A percentile compares a stretch with the other conserved stretches of the same genome.
Evolutionary conservation across 768 basidiomycete species (phyloP).

Genomic region (Kwoniella sp.): DNA sequence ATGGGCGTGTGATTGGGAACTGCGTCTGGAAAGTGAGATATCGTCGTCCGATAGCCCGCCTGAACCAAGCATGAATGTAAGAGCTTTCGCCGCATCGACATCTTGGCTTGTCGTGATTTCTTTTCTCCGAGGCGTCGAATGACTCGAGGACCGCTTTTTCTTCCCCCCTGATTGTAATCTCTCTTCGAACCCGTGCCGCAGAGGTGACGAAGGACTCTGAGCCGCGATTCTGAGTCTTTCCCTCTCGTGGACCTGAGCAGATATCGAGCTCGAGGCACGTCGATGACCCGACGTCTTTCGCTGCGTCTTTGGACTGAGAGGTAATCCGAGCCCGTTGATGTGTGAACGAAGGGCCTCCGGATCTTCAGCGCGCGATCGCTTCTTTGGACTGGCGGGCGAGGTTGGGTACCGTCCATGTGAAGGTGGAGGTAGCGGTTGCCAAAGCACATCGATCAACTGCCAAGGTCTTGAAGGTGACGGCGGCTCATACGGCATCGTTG

Average conservation of each 20-base stretch:
- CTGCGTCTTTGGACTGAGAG: slow-evolving; percentile 5
- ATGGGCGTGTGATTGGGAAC: not conserved
- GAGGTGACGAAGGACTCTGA: slow-evolving; percentile 20
- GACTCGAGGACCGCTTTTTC: slow-evolving; percentile 44
- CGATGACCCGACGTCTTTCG: slow-evolving; percentile 14
- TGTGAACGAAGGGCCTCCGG: slow-evolving; percentile 12
- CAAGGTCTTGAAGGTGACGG: slow-evolving; percentile 49
- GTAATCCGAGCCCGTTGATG: slow-evolving; percentile 15
- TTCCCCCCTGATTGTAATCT: slow-evolving; percentile 12
- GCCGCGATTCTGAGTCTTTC: not conserved
- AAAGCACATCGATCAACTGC: slow-evolving; percentile 51
- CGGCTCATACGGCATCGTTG: slow-evolving; percentile 37
- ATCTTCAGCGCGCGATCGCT: slow-evolving; percentile 34
- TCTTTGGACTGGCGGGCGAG: slow-evolving; percentile 37
- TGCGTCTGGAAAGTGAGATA: not conserved
- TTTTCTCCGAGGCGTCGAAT: slow-evolving; percentile 27
- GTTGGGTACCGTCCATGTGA: slow-evolving; percentile 26
- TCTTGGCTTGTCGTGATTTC: slow-evolving; percentile 42
- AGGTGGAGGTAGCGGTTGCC: slow-evolving; percentile 51
- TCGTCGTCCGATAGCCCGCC: slow-evolving; percentile 20
- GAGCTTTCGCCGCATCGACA: slow-evolving; percentile 51
- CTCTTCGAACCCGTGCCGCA: slow-evolving; percentile 14
- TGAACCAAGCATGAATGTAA: slow-evolving; percentile 46
- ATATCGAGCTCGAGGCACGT: slow-evolving; percentile 21
- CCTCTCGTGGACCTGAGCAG: slow-evolving; percentile 2